phyloP scores from a whole-genome alignment of 768 basidiomycete genomes.

The Clavulina sp. region DNA sequence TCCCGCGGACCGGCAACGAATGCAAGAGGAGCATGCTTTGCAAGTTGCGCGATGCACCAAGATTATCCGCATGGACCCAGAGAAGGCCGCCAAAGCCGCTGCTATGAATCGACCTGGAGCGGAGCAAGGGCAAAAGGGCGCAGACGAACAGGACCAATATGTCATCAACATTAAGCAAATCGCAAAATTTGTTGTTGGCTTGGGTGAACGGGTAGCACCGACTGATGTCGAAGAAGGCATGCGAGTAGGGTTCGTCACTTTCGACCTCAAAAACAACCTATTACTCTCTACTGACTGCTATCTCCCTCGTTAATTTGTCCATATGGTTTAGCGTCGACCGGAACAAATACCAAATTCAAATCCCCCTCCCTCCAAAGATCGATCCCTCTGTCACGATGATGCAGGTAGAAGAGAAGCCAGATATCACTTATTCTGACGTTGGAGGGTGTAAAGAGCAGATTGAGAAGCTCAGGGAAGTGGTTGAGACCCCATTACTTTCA shows the following conservation, averaged over 20 bases:
- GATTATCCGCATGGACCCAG: constrained; percentile 73
- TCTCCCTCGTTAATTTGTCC: not conserved
- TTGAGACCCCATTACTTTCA: constrained; percentile 86
- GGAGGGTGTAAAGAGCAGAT: constrained; percentile 99
- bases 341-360: constrained; percentile 96
- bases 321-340: constrained; percentile 60
- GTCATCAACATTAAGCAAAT: constrained; percentile 99
- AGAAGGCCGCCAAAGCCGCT: constrained; percentile 58
- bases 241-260: constrained; percentile 77
- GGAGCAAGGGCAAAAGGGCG: constrained; percentile 78
- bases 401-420: constrained; percentile 98
- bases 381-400: constrained; percentile 99
- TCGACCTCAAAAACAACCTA: too few species aligned
- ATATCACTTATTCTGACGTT: constrained; percentile 93
- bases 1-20: constrained; percentile 77
- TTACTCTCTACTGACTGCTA: too few species aligned
- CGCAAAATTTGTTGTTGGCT: constrained; percentile 95
- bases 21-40: constrained; percentile 81
- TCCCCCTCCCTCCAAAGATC: constrained; percentile 95
- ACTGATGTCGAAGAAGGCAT: constrained; percentile 99
- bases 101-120: constrained; percentile 65
- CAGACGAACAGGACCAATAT: constrained; percentile 98
- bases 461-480: constrained; percentile 95
- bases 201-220: constrained; percentile 90
- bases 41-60: constrained; percentile 98